Conservation (phyloP, 768 basidiomycete genomes). For the Crepidotus variabilis region DNA sequence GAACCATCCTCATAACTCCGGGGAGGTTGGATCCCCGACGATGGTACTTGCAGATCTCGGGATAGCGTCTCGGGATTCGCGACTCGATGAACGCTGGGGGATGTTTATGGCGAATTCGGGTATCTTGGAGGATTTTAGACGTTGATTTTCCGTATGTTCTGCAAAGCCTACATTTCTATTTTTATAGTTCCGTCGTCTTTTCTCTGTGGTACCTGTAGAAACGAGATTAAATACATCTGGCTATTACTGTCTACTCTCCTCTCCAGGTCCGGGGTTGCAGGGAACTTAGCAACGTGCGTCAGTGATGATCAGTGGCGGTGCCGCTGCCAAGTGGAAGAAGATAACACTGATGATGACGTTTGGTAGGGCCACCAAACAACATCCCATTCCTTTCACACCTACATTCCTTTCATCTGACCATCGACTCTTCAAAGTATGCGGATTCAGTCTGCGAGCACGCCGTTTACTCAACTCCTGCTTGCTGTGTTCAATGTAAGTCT, state of each 20-base stretch:
- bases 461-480: slow-evolving; percentile 18
- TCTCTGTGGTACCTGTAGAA: neutral
- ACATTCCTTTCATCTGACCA: neutral
- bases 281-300: neutral
- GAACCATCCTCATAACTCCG: slow-evolving; percentile 13
- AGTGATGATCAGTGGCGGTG: neutral
- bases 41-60: slow-evolving; percentile 58
- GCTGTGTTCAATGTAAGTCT: slow-evolving; percentile 23
- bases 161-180: neutral
- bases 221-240: neutral
- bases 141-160: neutral
- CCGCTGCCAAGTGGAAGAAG: neutral
- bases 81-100: slow-evolving; percentile 64
- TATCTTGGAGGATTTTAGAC: slow-evolving; percentile 37
- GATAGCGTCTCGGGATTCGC: slow-evolving; percentile 53
- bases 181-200: neutral
- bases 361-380: neutral
- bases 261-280: no score
- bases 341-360: neutral
- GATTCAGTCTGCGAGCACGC: slow-evolving; percentile 5
- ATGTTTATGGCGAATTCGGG: slow-evolving; percentile 63
- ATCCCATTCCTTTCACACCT: neutral
- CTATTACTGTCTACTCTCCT: no score
- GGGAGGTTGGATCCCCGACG: slow-evolving; percentile 14
- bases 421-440: neutral